A percentile compares a stretch with the other conserved stretches of the same genome.
Conservation (phyloP, 805 yeast species). For the Myxozyma lipomycoides region DNA sequence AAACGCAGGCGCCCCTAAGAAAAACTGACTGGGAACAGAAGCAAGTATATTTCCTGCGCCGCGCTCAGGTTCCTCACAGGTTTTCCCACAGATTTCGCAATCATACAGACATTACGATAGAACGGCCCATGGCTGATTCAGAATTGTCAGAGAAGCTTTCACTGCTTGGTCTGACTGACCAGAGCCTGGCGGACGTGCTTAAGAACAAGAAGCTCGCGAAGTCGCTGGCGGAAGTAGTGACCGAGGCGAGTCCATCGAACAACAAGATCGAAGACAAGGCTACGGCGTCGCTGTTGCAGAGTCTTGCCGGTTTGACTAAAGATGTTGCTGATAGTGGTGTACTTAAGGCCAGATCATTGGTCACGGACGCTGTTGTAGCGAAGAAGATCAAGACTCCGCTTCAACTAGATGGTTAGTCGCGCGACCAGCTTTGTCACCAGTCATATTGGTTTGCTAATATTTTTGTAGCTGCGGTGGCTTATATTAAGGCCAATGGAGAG, state of each 20-base stretch:
- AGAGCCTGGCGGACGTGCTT: conserved; percentile 68
- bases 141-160: conserved; percentile 14
- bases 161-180: conserved; percentile 25
- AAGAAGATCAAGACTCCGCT: conserved; percentile 61
- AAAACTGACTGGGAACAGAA: too few relatives aligned
- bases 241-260: conserved; percentile 40
- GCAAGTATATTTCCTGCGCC: too few relatives aligned
- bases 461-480: conserved; percentile 46
- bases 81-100: too few relatives aligned
- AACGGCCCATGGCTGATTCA: background rate
- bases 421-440: background rate
- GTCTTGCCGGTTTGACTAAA: conserved; percentile 43
- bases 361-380: conserved; percentile 59
- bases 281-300: conserved; percentile 63
- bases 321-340: conserved; percentile 35
- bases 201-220: conserved; percentile 82
- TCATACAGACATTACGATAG: too few relatives aligned
- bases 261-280: conserved; percentile 49
- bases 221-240: conserved; percentile 59
- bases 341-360: conserved; percentile 46
- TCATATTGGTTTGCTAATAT: background rate
- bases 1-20: too few relatives aligned
- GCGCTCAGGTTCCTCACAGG: too few relatives aligned
- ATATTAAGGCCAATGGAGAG: conserved; percentile 51
- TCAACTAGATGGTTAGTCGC: conserved; percentile 57